phyloP scores from a whole-genome alignment of 2,329 filamentous ascomycete species.

The Colletotrichum sp. region DNA sequence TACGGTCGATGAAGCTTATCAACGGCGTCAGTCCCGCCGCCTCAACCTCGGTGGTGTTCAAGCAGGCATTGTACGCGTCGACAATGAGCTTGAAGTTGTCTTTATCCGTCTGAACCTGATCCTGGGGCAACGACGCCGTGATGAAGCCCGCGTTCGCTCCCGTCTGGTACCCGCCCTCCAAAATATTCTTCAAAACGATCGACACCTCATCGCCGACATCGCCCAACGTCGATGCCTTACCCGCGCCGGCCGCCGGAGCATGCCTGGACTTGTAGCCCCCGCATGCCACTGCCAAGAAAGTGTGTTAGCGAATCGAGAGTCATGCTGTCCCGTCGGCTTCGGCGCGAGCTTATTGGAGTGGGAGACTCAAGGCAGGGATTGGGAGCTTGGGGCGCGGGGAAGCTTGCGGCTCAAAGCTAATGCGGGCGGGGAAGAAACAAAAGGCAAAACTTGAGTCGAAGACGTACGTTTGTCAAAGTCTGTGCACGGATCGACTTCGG shows the following conservation, averaged over 20 bases:
- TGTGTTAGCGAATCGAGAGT: neutral
- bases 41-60: conserved; percentile 63
- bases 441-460: neutral
- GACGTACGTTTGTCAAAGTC: conserved; percentile 63
- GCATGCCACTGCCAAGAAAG: conserved; percentile 52
- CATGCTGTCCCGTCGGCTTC: neutral
- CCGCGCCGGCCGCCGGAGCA: conserved; percentile 68
- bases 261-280: conserved; percentile 69
- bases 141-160: conserved; percentile 35
- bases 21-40: conserved; percentile 61
- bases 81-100: conserved; percentile 71
- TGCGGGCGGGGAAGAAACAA: neutral
- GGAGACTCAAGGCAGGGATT: neutral
- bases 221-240: conserved; percentile 61
- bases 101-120: conserved; percentile 51
- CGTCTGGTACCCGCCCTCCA: conserved; percentile 61
- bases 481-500: conserved; percentile 68
- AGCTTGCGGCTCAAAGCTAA: neutral
- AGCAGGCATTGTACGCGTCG: conserved; percentile 67
- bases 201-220: conserved; percentile 65
- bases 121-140: conserved; percentile 31
- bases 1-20: conserved; percentile 54
- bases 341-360: neutral
- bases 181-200: conserved; percentile 62
- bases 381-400: neutral